Conservation (phyloP, 1,139 yeast genomes). For the Suhomyces coccinellae region DNA sequence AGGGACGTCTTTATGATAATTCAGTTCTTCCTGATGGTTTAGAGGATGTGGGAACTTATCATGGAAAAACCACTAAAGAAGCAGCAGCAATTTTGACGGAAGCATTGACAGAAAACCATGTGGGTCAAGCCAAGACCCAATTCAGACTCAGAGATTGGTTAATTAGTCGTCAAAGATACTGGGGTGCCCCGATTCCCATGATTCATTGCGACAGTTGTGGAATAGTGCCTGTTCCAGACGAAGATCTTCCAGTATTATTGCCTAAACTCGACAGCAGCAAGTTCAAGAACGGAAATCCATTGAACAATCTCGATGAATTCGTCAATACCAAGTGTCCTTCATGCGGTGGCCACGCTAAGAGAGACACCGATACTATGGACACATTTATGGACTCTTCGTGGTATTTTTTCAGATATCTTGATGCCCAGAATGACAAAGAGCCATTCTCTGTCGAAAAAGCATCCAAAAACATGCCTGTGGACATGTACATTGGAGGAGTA, state of each 20-base stretch:
- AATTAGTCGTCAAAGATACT: conserved; percentile 88
- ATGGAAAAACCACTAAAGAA: conserved; percentile 48
- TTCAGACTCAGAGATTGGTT: conserved; percentile 88
- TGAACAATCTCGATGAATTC: conserved; percentile 68
- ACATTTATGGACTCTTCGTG: conserved; percentile 97
- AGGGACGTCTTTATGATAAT: conserved; percentile 52
- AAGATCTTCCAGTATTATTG: conserved; percentile 75
- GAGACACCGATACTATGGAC: conserved; percentile 98
- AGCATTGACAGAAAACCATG: conserved; percentile 33
- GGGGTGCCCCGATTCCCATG: conserved; percentile 99
- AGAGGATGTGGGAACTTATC: conserved; percentile 45
- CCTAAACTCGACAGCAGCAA: conserved; percentile 52
- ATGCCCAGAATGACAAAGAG: conserved; percentile 55
- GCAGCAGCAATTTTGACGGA: conserved; percentile 55
- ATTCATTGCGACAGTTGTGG: conserved; percentile 87
- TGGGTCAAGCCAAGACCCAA: conserved; percentile 54
- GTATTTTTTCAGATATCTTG: conserved; percentile 87
- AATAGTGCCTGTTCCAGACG: conserved; percentile 83
- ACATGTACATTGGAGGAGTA: conserved; percentile 89
- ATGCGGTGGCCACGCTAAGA: conserved; percentile 70
- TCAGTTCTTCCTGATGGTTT: conserved; percentile 28
- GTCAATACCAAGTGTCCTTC: conserved; percentile 76
- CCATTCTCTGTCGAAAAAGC: conserved; percentile 61
- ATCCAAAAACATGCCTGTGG: conserved; percentile 70
- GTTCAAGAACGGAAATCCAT: conserved; percentile 68